phyloP scores from a whole-genome alignment of 2,329 filamentous ascomycete species.

The Penicillium expansum region DNA sequence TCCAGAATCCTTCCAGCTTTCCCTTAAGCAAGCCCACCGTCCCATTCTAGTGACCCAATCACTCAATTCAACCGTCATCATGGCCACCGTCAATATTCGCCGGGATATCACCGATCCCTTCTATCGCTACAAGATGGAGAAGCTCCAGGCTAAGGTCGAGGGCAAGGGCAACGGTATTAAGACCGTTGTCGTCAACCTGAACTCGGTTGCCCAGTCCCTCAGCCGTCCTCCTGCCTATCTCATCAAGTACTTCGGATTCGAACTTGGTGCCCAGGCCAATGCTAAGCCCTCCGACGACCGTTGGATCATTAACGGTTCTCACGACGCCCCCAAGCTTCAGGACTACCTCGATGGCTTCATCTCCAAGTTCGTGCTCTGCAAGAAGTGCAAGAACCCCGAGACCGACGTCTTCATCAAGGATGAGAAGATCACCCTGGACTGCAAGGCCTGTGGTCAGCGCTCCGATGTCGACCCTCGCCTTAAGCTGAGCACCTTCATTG shows the following conservation, averaged over 20 bases:
- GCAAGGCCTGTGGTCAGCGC: slow-evolving; percentile 96
- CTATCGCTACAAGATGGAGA: slow-evolving; percentile 99
- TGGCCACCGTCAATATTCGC: slow-evolving; percentile 98
- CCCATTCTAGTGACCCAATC: slow-evolving; percentile 31
- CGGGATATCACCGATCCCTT: slow-evolving; percentile 97
- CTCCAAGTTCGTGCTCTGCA: slow-evolving; percentile 97
- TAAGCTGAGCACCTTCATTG: slow-evolving; percentile 94
- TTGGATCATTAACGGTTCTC: slow-evolving; percentile 99
- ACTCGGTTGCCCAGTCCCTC: slow-evolving; percentile 86
- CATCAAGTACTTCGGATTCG: slow-evolving; percentile 99
- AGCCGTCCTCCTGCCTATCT: slow-evolving; percentile 90
- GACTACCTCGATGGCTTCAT: slow-evolving; percentile 99
- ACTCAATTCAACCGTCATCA: slow-evolving; percentile 56
- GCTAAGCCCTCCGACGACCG: slow-evolving; percentile 95
- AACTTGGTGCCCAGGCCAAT: slow-evolving; percentile 97
- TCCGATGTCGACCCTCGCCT: slow-evolving; percentile 87
- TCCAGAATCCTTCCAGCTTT: slow-evolving; percentile 42
- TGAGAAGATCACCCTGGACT: slow-evolving; percentile 86
- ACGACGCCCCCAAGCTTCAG: slow-evolving; percentile 92
- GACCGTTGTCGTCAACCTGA: slow-evolving; percentile 94
- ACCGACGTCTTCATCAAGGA: slow-evolving; percentile 96
- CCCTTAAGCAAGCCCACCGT: slow-evolving; percentile 28
- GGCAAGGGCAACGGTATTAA: slow-evolving; percentile 99
- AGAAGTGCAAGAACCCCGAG: slow-evolving; percentile 99
- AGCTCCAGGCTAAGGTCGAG: slow-evolving; percentile 97